Evolutionary conservation across 2,329 filamentous ascomycete genomes (phyloP), one percentile per base, ranked within the genome.

Genomic region (Xylaria sp.): DNA sequence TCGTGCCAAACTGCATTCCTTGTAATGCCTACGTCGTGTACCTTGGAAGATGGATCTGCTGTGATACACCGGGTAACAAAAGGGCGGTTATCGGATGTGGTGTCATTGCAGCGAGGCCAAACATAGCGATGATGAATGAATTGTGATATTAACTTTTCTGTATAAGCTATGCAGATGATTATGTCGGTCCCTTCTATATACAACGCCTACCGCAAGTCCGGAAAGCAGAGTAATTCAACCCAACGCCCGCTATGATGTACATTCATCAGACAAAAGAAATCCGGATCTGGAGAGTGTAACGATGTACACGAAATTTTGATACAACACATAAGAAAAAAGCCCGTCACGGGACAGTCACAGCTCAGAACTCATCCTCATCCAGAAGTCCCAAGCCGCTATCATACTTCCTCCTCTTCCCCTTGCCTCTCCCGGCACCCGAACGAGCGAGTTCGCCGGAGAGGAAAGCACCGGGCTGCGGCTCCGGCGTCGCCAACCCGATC

Each of bases 371-470:
- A 34, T 87, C 86, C 76, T 89, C 87, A 34, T 87, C 86, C 76
- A 88, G 71, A 28, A 89, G 80, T 0, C 86, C 86, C 59, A 89
- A 74, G 0, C 87, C 88, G 63, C 86, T 88, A 75, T 89, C 87
- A 71, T 84, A 83, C 66, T 84, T 83, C 65, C 83, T 81, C 67
- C 85, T 82, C 67, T 85, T 82, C 67, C 81, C 80, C 79, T 83
- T 87, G 72, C 70, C 81, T 31, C 76, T 80, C 1, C 54, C 58
- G 31, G 20, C 13, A 3, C 64, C 64, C 1, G 65, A 70, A 46
- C 68, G 65, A 25, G 68, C 69, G 1, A 71, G 48, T 1, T 55
- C 60, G 0, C 46, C 71, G 13, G 71, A 69, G 2, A 69, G 54
- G 23, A 31, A 71, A 3, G 20, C 23, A 3, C 66, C 69, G 0